Evolutionary conservation across 2,329 filamentous ascomycete genomes (phyloP), one percentile per base, ranked within the genome.

Genomic region (Aspergillus melleus): DNA sequence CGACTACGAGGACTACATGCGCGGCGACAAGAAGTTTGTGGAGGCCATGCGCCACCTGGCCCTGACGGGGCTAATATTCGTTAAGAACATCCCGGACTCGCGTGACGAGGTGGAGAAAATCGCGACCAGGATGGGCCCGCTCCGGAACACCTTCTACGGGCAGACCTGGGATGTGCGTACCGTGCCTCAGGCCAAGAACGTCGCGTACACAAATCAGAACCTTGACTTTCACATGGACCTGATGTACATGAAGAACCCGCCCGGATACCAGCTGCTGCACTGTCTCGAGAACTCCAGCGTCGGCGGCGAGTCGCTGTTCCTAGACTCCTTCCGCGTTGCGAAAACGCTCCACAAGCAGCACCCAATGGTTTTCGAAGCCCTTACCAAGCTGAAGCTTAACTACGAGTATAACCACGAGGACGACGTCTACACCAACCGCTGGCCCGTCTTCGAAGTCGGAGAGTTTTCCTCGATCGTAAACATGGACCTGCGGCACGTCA

Each of bases 191-290:
- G 91, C 93, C 24, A 92, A 94, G 72, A 98, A 98, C 72, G 90
- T 97, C 4, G 94, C 95, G 10, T 92, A 98, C 77, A 97, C 94
- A 1, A 88, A 85, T 70, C 84, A 88, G 52, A 88, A 88, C 70
- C 86, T 98, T 1, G 91, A 90, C 16, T 87, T 97, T 52, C 95
- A 99, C 78, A 95, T 96, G 86, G 95, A 98, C 73, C 83, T 98
- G 46, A 83, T 97, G 57, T 98, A 98, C 77, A 89, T 95, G 76
- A 79, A 84, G 14, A 85, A 91, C 54, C 87, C 91, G 2, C 94
- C 94, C 0, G 87, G 88, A 32, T 86, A 95, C 54, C 94, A 99
- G 76, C 80, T 98, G 24, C 85, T 98, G 4, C 95, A 98, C 77
- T 97, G 92, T 70, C 82, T 98, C 47, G 85, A 90, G 63, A 96